Evolutionary conservation across 768 basidiomycete genomes (phyloP).

Genomic region (Amanita molliuscula): DNA sequence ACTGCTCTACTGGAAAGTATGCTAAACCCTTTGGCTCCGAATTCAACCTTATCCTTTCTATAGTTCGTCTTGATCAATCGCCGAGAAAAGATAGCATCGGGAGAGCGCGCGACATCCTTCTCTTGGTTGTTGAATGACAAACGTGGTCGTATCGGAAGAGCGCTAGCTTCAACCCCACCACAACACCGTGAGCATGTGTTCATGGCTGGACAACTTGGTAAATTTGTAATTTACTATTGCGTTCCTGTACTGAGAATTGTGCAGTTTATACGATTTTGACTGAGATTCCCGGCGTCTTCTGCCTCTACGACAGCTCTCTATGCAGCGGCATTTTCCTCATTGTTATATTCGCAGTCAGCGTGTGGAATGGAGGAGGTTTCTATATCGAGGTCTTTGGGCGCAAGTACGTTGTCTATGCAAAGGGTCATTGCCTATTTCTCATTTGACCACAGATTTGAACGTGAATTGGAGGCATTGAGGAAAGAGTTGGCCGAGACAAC

Average conservation of each 20-base stretch:
- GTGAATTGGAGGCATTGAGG: constrained; percentile 81
- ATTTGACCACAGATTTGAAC: constrained; percentile 60
- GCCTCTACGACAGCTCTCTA: constrained; percentile 71
- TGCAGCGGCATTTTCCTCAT: constrained; percentile 77
- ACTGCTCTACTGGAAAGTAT: constrained; percentile 83
- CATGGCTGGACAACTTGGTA: constrained; percentile 78
- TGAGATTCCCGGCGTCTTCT: constrained; percentile 73
- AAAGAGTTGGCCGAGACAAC: constrained; percentile 77
- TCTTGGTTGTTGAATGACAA: constrained; percentile 85
- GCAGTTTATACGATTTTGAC: constrained; percentile 79
- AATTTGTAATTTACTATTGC: constrained; percentile 14
- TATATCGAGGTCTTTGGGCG: constrained; percentile 96
- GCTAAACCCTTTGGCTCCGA: constrained; percentile 3
- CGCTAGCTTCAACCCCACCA: constrained; percentile 48
- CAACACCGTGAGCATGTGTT: constrained; percentile 61
- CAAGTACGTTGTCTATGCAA: constrained; percentile 50
- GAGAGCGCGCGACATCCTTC: constrained; percentile 85
- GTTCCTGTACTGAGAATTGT: constrained; percentile 5
- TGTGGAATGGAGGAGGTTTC: constrained; percentile 94
- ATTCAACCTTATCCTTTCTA: constrained; percentile 4
- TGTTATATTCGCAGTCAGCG: constrained; percentile 74
- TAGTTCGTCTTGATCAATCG: constrained; percentile 85
- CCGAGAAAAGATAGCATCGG: constrained; percentile 82
- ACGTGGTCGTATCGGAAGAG: constrained; percentile 69
- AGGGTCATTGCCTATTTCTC: constrained; percentile 7